Evolutionary conservation across 1,139 yeast species (phyloP), one percentile per base, ranked within the genome.

Genomic region (Magnusiomyces suaveolens): DNA sequence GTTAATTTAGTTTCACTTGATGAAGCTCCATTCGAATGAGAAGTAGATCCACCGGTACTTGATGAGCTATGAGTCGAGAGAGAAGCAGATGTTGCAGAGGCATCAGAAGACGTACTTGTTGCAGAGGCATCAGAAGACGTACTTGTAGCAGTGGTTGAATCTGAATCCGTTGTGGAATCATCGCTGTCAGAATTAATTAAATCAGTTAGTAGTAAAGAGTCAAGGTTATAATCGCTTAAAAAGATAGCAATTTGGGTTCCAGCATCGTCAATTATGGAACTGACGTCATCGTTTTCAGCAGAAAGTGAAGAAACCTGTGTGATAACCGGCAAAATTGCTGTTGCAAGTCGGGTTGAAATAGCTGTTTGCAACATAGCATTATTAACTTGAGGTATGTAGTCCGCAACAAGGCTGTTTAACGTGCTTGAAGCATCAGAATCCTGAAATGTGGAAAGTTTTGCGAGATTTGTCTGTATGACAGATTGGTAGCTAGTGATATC

Each of bases 61-160:
- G 41, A 32, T 3, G 46, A 18, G 6, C 6, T 23, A 8, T 23
- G 16, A 21, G 46, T 25, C 8, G 23, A n/a, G 16, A 25, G 12
- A 43, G 46, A 6, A 43, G 46, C 26, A n/a, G 23, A n/a, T 18
- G 46, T 18, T 6, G 46, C 26, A 29, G 50, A 18, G 18, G 49
- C 41, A 24, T 47, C 46, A 25, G 38, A 24, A 29, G 79, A 71
- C 70, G 79, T 56, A 65, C 73, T 53, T 70, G 74, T 48, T 2
- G 36, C 18, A 18, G 18, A 39, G 24, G 52, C 49, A 24, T 51
- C 25, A 24, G 54, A 43, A 32, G 52, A 48, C 38, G 53, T 43
- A 26, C 38, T 43, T 21, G 52, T n/a, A 20, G 43, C 52, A 3
- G 51, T 29, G n/a, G 44, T 32, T 3, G 49, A n/a, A n/a, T 41